Percentiles rank a stretch among this genome's conserved stretches.
Evolutionary conservation across 768 basidiomycete genomes (phyloP).

Genomic region (Cystofilobasidium ferigula): DNA sequence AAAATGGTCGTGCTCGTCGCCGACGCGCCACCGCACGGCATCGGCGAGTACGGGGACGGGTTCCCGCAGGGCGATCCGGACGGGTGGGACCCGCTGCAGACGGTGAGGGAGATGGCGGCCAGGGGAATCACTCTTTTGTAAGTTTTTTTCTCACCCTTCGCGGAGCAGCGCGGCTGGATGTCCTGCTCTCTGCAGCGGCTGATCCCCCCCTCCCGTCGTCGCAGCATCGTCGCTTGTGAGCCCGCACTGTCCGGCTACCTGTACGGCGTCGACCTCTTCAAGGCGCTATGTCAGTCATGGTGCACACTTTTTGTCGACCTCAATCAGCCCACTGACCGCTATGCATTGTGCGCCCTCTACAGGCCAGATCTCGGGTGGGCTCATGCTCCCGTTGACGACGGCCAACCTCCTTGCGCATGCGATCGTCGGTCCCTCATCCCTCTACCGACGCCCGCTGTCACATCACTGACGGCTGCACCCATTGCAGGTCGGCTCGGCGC

Average conservation of each 20-base stretch:
- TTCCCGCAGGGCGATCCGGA: conserved; percentile 20
- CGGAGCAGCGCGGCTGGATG: too few species aligned
- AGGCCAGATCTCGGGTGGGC: conserved; percentile 19
- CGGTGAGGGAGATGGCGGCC: conserved; percentile 23
- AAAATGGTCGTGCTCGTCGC: conserved; percentile 26
- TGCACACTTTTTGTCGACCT: background rate
- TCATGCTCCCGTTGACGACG: conserved; percentile 26
- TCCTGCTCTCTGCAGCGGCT: background rate
- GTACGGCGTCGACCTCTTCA: conserved; percentile 22
- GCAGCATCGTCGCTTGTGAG: conserved; percentile 25
- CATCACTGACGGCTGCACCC: too few species aligned
- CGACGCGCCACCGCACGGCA: conserved; percentile 23
- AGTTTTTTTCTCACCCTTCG: background rate
- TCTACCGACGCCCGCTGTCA: too few species aligned
- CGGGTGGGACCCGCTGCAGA: conserved; percentile 19
- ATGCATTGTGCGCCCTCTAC: background rate
- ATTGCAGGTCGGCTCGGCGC: conserved; percentile 23
- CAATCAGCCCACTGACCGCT: background rate
- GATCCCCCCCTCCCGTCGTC: too few species aligned
- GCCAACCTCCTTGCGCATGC: conserved; percentile 24
- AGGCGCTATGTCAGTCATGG: conserved; percentile 18
- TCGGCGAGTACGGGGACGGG: conserved; percentile 25
- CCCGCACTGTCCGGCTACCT: conserved; percentile 23
- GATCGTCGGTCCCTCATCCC: conserved; percentile 7
- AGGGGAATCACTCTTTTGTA: conserved; percentile 24